Base-by-base conservation (phyloP, 73 alveolate genomes). In the Urostyla sp. region DNA sequence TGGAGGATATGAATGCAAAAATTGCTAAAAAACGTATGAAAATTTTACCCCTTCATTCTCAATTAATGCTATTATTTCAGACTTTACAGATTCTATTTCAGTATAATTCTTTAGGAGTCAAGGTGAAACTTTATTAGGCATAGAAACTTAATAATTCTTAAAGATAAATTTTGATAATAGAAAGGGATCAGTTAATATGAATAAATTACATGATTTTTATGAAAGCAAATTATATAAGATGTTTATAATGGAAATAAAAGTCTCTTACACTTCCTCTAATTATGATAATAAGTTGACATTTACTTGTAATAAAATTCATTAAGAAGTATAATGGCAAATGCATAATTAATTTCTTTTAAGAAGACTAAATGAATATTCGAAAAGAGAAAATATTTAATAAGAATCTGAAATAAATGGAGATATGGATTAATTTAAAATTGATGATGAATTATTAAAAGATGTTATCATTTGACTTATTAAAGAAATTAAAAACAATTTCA, bases 11-110 rank as follows among this genome's bases (percentile, higher is more conserved):
- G 28, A 61, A 34, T 75, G 87, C 16, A 78, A 75, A 31, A 23
- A 54, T 28, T 75, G 87, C 44, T 38, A 75, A 30, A 32, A 34
- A 8, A 56, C 23, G n/a, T 36, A 35, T 18, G 34, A 37, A 0
- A 2, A 50, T 20, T 75, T 77, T 20, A 21, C n/a, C 15, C 87
- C 87, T 6, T 56, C 87, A 0, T 75, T 56, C 43, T 51, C 57
- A 56, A 60, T 75, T 45, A 50, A 75, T 56, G 87, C 75, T 16
- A 75, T 56, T 26, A 54, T 75, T 16, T 56, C 74, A 24, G 87
- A 75, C 40, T 63, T 75, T 35, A 53, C 87, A 2, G 87, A 56
- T 21, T 30, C 87, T 8, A 54, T 75, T 16, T 75, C 24, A 21
- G 21, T 54, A 20, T 24, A 54, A 26, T 54, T 54, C 31, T 54